These are phyloP conservation scores for Umbelopsis isabellina DNA, from an alignment of 192 early-diverging fungal genomes.

Conservation along the genomic window DNA sequence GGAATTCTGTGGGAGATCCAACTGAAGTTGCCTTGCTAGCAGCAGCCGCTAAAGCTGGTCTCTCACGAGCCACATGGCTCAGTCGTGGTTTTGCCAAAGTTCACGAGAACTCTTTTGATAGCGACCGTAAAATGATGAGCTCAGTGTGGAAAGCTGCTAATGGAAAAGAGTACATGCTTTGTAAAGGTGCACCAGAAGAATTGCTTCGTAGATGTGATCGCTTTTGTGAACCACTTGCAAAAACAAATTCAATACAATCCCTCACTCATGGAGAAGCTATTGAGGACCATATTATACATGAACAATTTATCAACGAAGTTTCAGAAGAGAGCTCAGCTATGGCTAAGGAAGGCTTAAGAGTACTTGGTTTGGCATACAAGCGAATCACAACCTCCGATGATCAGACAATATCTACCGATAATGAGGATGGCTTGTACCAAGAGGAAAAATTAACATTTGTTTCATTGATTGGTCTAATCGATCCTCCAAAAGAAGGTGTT, in stretches of 20 bases:
- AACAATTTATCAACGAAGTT: conserved; percentile 64
- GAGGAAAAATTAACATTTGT: conserved; percentile 83
- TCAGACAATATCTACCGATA: conserved; percentile 34
- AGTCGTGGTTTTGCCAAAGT: conserved; percentile 49
- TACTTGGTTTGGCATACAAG: conserved; percentile 85
- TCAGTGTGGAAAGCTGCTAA: conserved; percentile 61
- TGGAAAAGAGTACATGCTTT: conserved; percentile 61
- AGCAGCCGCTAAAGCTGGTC: conserved; percentile 82
- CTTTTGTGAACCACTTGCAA: neutral
- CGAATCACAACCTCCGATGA: conserved; percentile 46
- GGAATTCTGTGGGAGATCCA: conserved; percentile 86
- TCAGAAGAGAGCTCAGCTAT: conserved; percentile 67
- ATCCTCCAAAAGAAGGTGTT: conserved; percentile 87
- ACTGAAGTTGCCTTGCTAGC: conserved; percentile 94
- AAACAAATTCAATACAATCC: neutral
- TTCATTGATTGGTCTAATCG: conserved; percentile 91
- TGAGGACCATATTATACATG: conserved; percentile 52
- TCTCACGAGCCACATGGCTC: conserved; percentile 67
- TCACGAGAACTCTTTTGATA: conserved; percentile 89
- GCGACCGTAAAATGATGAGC: conserved; percentile 96
- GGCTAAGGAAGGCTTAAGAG: conserved; percentile 86
- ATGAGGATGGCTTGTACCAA: conserved; percentile 15
- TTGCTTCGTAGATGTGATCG: conserved; percentile 67
- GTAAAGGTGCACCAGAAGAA: conserved; percentile 94
- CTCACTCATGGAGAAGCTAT: neutral